These are phyloP conservation scores for Diutina sp. DNA, from an alignment of 1,139 yeast genomes.

Conservation along the genomic window DNA sequence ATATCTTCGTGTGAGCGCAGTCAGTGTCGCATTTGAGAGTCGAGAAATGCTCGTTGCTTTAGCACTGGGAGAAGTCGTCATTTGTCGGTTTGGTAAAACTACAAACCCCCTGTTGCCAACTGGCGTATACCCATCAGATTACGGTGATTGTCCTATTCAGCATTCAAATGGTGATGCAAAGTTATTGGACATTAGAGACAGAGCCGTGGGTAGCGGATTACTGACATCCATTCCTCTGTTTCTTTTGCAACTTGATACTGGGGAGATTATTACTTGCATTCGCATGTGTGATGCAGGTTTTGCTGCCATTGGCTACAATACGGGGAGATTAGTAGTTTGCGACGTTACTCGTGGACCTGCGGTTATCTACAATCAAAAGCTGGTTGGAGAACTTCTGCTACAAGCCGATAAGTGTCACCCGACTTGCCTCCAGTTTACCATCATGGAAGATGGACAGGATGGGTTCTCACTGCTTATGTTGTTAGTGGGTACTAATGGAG, in stretches of 20 bases:
- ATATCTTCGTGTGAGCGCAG: constrained; percentile 35
- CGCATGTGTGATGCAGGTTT: constrained; percentile 71
- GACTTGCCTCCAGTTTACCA: constrained; percentile 61
- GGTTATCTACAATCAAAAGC: constrained; percentile 43
- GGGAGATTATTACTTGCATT: constrained; percentile 38
- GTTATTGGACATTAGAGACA: constrained; percentile 17
- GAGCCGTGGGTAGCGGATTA: constrained; percentile 21
- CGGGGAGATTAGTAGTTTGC: constrained; percentile 63
- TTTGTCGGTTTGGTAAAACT: constrained; percentile 56
- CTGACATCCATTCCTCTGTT: constrained; percentile 53
- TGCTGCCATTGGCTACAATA: constrained; percentile 68
- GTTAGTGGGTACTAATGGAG: constrained; percentile 69
- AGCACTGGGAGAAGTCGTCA: constrained; percentile 58
- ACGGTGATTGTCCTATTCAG: constrained; percentile 17
- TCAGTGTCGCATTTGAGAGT: constrained; percentile 66
- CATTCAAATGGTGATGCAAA: constrained; percentile 25
- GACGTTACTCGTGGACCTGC: constrained; percentile 80
- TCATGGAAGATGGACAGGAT: constrained; percentile 54
- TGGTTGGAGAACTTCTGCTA: constrained; percentile 26
- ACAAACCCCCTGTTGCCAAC: constrained; percentile 3
- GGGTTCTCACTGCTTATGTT: constrained; percentile 60
- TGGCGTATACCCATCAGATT: constrained; percentile 12
- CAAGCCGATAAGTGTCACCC: constrained; percentile 24
- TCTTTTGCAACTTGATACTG: constrained; percentile 27
- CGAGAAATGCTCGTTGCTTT: constrained; percentile 69